These are phyloP conservation scores for Coemansia furcata DNA, from an alignment of 192 early-diverging fungal species.

Conservation along the genomic window DNA sequence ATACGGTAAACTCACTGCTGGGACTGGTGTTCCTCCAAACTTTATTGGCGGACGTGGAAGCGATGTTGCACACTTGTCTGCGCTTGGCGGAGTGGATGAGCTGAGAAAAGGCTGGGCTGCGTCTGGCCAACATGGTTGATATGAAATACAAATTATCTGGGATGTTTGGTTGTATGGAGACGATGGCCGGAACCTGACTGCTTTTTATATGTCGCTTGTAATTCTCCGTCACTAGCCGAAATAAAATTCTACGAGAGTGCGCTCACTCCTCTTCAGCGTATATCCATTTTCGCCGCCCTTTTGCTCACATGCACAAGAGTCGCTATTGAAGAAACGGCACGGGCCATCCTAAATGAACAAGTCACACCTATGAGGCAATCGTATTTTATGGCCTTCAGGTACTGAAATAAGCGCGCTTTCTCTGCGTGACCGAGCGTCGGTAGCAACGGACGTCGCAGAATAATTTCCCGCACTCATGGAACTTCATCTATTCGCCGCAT, in stretches of 20 bases:
- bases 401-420: not conserved
- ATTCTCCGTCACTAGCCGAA: not conserved
- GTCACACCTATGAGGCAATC: not conserved
- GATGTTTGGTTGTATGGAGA: not conserved
- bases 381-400: not conserved
- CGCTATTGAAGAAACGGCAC: not conserved
- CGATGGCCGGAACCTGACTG: not conserved
- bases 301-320: not conserved
- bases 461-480: not conserved
- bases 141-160: not conserved
- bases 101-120: not conserved
- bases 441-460: not conserved
- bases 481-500: not conserved
- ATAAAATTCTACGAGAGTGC: constrained; percentile 3
- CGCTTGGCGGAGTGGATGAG: not conserved
- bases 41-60: not conserved
- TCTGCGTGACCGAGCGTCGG: not conserved
- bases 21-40: constrained; percentile 33
- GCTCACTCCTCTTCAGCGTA: not conserved
- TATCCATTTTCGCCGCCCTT: not conserved
- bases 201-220: not conserved
- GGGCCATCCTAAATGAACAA: not conserved
- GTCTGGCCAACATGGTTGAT: constrained; percentile 1
- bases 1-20: constrained; percentile 49
- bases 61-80: not conserved